Evolutionary conservation across 2,329 filamentous ascomycete genomes (phyloP), one percentile per base, ranked within the genome.

Genomic region (Diaporthe velutina): DNA sequence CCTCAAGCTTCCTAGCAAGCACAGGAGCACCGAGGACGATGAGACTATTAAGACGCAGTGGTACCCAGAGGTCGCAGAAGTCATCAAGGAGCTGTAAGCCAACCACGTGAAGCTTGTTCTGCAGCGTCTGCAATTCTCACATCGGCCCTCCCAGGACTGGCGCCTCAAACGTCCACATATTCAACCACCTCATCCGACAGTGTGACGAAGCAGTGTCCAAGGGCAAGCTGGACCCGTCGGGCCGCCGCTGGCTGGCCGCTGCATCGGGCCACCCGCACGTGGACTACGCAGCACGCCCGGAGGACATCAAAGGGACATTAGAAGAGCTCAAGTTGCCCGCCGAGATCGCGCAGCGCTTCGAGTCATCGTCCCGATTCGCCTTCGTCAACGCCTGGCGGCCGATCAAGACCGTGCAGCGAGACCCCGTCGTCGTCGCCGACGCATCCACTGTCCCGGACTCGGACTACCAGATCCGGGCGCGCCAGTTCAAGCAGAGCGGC

Each of bases 211-310:
- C 72, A 57, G 35, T 52, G 3, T 35, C 64, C 38, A 70, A 74
- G 28, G 64, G 64, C 42, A 48, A 38, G 25, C 55, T 55, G 13
- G 91, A 90, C 79, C 2, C 89, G 86, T 87, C 89, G 86, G 73
- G 73, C 33, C 68, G 73, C 33, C 68, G 76, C 0, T 80, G 84
- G 40, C 85, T 85, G 17, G 35, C 25, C 30, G 87, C 86, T 1
- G 87, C 89, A 3, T 84, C 86, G 25, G 72, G 64, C 73, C 85
- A 87, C 12, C 88, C 90, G 2, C 90, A 92, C 79, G 90, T 91
- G 76, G 90, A 91, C 79, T 89, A 91, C 79, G 87, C 88, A 22
- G 84, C 84, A 50, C 86, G 85, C 77, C 78, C 80, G 4, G 83
- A 86, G 78, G 84, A 88, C 76, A 84, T 89, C 0, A n/a, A 3